Conservation (phyloP, 805 yeast genomes). For the Ogataea kodamae region DNA sequence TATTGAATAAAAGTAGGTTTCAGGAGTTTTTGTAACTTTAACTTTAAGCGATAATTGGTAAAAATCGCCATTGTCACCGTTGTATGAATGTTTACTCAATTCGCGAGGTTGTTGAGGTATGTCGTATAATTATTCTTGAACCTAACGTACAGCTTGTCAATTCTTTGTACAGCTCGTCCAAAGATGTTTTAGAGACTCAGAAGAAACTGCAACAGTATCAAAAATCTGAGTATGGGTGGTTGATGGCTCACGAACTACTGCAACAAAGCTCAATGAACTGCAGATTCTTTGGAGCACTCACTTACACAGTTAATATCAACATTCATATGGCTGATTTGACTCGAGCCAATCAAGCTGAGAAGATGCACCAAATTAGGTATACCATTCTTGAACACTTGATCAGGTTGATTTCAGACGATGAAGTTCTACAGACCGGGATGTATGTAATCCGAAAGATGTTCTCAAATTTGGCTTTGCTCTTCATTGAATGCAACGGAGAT, state of each 20-base stretch:
- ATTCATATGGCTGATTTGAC: conserved; percentile 12
- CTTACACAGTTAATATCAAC: conserved; percentile 63
- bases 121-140: neutral
- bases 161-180: conserved; percentile 39
- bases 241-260: conserved; percentile 54
- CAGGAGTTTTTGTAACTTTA: too few species aligned
- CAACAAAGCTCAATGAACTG: conserved; percentile 40
- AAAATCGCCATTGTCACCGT: too few species aligned
- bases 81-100: conserved; percentile 6
- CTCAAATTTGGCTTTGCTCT: conserved; percentile 51
- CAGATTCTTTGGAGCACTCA: conserved; percentile 78
- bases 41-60: too few species aligned
- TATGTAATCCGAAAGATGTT: conserved; percentile 58
- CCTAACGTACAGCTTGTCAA: conserved; percentile 33
- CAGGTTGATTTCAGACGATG: conserved; percentile 13
- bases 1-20: too few species aligned
- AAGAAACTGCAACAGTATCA: conserved; percentile 56
- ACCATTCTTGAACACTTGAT: conserved; percentile 16
- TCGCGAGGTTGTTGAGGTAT: conserved; percentile 5
- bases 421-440: conserved; percentile 21
- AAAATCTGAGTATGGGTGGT: conserved; percentile 51
- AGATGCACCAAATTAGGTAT: conserved; percentile 7
- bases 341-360: conserved; percentile 8
- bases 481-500: conserved; percentile 33
- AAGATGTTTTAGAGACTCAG: conserved; percentile 45